phyloP scores from a whole-genome alignment of 805 yeast species.

The Isabelozyma heimii region DNA sequence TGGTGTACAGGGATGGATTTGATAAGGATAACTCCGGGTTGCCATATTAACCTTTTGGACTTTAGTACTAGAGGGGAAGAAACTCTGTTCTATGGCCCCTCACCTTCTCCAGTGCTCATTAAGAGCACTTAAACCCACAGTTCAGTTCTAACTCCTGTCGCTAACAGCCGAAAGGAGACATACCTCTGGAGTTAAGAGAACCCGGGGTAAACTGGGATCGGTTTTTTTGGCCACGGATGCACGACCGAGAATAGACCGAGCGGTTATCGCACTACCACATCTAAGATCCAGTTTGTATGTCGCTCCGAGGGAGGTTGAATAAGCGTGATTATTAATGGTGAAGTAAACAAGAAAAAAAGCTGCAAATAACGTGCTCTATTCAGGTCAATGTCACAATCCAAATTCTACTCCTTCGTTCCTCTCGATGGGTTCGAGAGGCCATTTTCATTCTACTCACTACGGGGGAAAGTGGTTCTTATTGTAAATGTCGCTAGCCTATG shows the following conservation, averaged over 20 bases:
- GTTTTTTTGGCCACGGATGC: neutral
- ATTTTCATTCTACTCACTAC: conserved; percentile 34
- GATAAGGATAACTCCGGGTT: neutral
- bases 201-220: neutral
- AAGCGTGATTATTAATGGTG: neutral
- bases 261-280: neutral
- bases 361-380: neutral
- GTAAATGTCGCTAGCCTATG: conserved; percentile 46
- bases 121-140: too few species aligned
- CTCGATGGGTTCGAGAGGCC: conserved; percentile 37
- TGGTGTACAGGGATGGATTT: neutral
- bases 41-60: neutral
- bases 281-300: too few species aligned
- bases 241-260: neutral
- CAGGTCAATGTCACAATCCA: neutral
- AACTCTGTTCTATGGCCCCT: too few species aligned
- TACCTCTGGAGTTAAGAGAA: neutral
- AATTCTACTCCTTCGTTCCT: conserved; percentile 40
- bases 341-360: neutral
- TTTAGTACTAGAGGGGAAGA: neutral
- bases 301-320: neutral
- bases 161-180: neutral
- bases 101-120: too few species aligned
- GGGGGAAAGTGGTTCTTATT: conserved; percentile 47
- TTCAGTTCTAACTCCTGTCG: neutral